Evolutionary conservation across 1,284 basidiomycete species (phyloP), one percentile per base, ranked within the genome.

Genomic region (Vanrija sp.): DNA sequence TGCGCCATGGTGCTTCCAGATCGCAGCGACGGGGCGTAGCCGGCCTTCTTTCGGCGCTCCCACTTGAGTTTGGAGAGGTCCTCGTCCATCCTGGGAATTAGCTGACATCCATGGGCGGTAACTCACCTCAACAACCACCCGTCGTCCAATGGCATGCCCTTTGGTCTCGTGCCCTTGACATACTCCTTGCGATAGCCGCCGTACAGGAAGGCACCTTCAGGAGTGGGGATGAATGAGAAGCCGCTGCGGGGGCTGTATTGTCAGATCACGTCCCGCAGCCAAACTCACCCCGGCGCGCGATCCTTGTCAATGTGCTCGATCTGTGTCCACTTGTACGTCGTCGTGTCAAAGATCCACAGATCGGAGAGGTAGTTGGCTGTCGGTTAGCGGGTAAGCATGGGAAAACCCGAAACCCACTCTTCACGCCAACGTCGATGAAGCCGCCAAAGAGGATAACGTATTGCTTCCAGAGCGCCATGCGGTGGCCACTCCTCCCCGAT

Each of bases 181-280:
- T 95, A 96, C 69, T 90, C 88, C 69, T 96, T 96, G 68, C 88
- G 89, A 71, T 96, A 97, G 0, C 93, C 93, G 83, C 91, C 93
- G 64, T 94, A 85, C 9, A 97, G 71, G 3, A 95, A 71, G 6
- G 94, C 83, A 0, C 93, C 92, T 9, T 96, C 91, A 0, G 85
- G 68, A 1, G 82, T 84, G 0, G 92, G 78, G 2, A 97, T 78
- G 68, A 96, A 89, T 0, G 90, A 94, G 71, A 94, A 95, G 0
- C 91, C 91, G 56, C 86, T 88, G 16, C 89, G 82, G 7, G 89
- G 83, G 18, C 87, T 89, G 51, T 6, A 8, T 4, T 19, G 53
- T 58, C 38, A 57, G 51, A 41, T n/a, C 3, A 16, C n/a, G 3
- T 7, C 19, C 20, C 9, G 14, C 14, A 0, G 25, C 27, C 20